Base-by-base conservation (phyloP, 495 filamentous ascomycete species). In the Jackrogersella minutella region DNA sequence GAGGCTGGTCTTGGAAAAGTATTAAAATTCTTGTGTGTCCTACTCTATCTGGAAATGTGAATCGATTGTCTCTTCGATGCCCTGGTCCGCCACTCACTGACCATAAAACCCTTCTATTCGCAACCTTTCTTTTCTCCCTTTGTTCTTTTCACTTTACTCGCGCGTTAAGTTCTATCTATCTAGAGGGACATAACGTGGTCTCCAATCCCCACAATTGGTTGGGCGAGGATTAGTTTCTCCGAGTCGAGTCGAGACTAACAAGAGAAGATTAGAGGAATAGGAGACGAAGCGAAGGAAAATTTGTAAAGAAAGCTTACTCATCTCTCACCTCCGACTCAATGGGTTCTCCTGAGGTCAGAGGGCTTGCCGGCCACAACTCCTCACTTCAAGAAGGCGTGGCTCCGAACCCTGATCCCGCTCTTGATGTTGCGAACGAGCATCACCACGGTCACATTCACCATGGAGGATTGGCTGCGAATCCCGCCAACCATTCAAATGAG, bases 371-470 rank as follows among this genome's bases (percentile, higher is more conserved):
- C 51, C 67, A 70, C 21, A 70, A 70, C 58, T 52, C 59, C 24
- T 62, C 62, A 7, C n/a, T 21, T 5, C 62, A 65, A 36, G 62
- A 58, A 30, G 62, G 46, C 19, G 58, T 63, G 8, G 7, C 24
- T 41, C 22, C 58, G 36, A 68, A 54, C 69, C 31, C 71, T 17
- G 80, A 84, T 63, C 78, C 80, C 37, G 77, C 74, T 11, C 72
- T 83, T 1, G 70, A 81, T 31, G 70, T 74, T 28, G 51, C 74
- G 19, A 68, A 76, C 19, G 78, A 87, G 66, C 85, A 86, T 67
- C 80, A 76, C 26, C 83, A 86, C 63, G 60, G 49, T 5, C 85
- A 88, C 69, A 71, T 82, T 5, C 84, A 86, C 64, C 84, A 87
- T 58, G 58, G 60, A 3, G 69, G 63, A 46, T 74, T 70, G 9